Base-by-base conservation (phyloP, 805 yeast genomes). In the Kuraishia floccosa region DNA sequence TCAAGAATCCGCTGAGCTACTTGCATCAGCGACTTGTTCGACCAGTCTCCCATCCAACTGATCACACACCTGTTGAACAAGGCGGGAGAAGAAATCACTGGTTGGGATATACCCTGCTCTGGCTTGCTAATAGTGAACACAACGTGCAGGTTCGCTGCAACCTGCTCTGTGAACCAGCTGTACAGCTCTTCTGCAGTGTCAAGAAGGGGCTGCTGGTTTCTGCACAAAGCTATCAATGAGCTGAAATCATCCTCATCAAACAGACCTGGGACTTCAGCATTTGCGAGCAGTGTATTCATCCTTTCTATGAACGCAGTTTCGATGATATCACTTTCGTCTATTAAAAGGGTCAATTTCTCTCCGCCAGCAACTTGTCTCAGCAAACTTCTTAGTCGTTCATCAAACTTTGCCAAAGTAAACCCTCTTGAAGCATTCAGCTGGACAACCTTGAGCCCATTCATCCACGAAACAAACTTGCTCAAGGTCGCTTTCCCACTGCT, bases 201-300 rank as follows among this genome's bases (percentile, higher is more conserved):
- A 14, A 83, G 52, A 13, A 74, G 47, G 3, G 76, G 44, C 0
- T 94, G 94, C 28, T 68, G 72, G 10, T 72, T 75, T 8, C 62
- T 52, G 35, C 93, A 75, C 2, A 66, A 41, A 2, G 50, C 51
- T 58, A 81, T 56, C 34, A 87, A 54, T 2, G 59, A 35, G 1
- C 54, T 55, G 30, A 59, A 65, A 6, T 82, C 87, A 7, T 83
- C 93, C 0, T 76, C 86, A 34, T 72, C 81, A 49, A 84, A 89
- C 10, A 89, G 56, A 4, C 94, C 96, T 1, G 96, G 96, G 24
- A 86, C 66, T 44, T 89, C 96, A 0, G 94, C 82, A 51, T 89
- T 89, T 0, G 96, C 96, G 24, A 89, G 62, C n/a, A 89, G 56
- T 0, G 94, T 83, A 43, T 89, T 89, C 91, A 89, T 85, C 37